Evolutionary conservation across 2,329 filamentous ascomycete genomes (phyloP).

Genomic region (Penicillium palitans): DNA sequence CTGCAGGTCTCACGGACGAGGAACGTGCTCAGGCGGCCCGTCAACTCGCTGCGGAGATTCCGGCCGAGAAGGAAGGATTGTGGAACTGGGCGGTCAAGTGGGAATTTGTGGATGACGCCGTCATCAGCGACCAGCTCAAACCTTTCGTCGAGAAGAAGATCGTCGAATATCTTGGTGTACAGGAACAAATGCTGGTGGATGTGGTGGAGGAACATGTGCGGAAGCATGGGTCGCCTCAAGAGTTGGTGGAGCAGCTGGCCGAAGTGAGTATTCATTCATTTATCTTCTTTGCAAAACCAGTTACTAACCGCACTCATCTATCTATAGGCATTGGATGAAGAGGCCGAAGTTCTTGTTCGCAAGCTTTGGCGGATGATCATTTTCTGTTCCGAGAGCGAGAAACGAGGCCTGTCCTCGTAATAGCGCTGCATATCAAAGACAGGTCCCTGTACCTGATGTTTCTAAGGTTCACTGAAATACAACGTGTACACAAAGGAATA

Average conservation of each 20-base stretch:
- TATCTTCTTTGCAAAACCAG: background rate
- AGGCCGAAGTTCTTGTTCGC: slow-evolving; percentile 89
- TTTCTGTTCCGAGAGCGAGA: slow-evolving; percentile 95
- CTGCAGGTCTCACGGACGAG: slow-evolving; percentile 74
- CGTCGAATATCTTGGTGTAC: slow-evolving; percentile 91
- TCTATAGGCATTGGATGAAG: slow-evolving; percentile 79
- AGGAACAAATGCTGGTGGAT: slow-evolving; percentile 93
- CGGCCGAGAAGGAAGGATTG: slow-evolving; percentile 77
- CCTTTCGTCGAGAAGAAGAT: slow-evolving; percentile 99
- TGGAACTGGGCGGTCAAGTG: slow-evolving; percentile 94
- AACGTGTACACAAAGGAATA: background rate
- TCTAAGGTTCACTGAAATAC: background rate
- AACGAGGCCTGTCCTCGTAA: slow-evolving; percentile 74
- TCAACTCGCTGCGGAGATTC: slow-evolving; percentile 85
- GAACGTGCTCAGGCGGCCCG: slow-evolving; percentile 80
- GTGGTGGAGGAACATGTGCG: slow-evolving; percentile 85
- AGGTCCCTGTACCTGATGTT: background rate
- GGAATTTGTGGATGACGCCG: slow-evolving; percentile 80
- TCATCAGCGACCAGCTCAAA: slow-evolving; percentile 81
- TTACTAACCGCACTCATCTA: slow-evolving; percentile 35
- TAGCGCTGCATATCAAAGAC: background rate
- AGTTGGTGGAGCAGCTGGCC: slow-evolving; percentile 80
- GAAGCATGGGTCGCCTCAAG: slow-evolving; percentile 71
- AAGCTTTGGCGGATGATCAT: slow-evolving; percentile 99
- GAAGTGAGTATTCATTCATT: slow-evolving; percentile 59